phyloP scores from a whole-genome alignment of 1,284 basidiomycete species.

The Chalciporus piperatoides region DNA sequence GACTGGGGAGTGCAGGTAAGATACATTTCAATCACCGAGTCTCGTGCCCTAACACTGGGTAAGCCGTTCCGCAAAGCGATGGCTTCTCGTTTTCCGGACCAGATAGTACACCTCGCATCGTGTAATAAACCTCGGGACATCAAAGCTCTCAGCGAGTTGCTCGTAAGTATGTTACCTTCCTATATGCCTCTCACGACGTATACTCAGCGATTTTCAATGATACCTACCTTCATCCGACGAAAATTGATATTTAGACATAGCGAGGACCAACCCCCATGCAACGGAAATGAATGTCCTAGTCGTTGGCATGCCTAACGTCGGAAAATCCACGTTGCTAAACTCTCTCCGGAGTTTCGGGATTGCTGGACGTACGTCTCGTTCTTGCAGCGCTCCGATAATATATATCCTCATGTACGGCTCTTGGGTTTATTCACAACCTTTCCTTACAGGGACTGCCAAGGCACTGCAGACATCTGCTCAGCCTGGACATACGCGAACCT shows the following conservation, averaged over 20 bases:
- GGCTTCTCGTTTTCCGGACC: conserved; percentile 62
- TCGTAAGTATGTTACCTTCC: conserved; percentile 61
- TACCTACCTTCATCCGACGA: conserved; percentile 1
- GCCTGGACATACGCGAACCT: conserved; percentile 82
- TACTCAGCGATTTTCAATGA: conserved; percentile 2
- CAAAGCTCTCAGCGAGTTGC: conserved; percentile 55
- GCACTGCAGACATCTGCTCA: conserved; percentile 87
- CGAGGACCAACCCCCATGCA: conserved; percentile 60
- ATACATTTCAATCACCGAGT: conserved; percentile 12
- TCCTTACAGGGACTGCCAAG: conserved; percentile 60
- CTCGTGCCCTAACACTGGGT: conserved; percentile 13
- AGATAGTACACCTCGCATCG: conserved; percentile 65
- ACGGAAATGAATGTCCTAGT: conserved; percentile 85
- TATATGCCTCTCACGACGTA: background rate
- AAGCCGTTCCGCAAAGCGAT: conserved; percentile 72
- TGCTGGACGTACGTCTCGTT: conserved; percentile 63
- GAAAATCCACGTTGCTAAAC: conserved; percentile 94
- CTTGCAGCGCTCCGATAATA: background rate
- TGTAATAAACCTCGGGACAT: conserved; percentile 66
- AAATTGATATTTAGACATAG: conserved; percentile 50
- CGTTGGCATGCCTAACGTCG: conserved; percentile 98
- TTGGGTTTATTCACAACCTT: background rate
- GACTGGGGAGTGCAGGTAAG: conserved; percentile 79
- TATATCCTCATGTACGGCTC: conserved; percentile 1
- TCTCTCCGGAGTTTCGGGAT: conserved; percentile 88